Percentiles rank a stretch among this genome's conserved stretches.
These are phyloP conservation scores for Gnetum montanum DNA, from an alignment of 75 land plant genomes.

Conservation along the genomic window DNA sequence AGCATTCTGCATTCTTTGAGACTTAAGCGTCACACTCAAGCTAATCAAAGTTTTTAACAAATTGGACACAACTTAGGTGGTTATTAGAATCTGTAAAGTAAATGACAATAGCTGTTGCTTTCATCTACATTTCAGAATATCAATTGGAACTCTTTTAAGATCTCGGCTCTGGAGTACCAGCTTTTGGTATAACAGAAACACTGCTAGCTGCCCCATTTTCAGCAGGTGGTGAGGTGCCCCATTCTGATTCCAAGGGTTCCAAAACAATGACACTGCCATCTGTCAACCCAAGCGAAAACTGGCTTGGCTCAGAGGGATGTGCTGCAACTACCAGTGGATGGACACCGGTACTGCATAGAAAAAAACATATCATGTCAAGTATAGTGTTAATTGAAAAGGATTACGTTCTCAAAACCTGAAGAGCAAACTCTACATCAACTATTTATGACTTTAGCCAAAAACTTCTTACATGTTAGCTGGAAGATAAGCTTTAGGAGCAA, in stretches of 20 bases:
- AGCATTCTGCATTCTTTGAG: not conserved
- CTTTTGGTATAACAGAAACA: slow-evolving; percentile 4
- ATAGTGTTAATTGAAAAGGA: too few species aligned
- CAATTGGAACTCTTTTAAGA: slow-evolving; percentile 3
- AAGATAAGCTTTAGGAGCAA: slow-evolving; percentile 36
- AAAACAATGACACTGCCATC: slow-evolving; percentile 43
- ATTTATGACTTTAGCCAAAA: too few species aligned
- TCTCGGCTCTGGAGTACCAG: slow-evolving; percentile 6
- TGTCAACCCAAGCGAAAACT: slow-evolving; percentile 41
- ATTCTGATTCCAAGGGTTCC: slow-evolving; percentile 48
- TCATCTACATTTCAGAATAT: not conserved
- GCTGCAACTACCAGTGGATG: slow-evolving; percentile 46
- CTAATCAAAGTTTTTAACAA: not conserved
- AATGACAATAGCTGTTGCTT: not conserved
- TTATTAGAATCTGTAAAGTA: slow-evolving; percentile 1
- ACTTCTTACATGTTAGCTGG: slow-evolving; percentile 28
- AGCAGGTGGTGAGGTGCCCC: slow-evolving; percentile 25
- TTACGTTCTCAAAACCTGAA: too few species aligned
- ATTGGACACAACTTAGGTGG: too few species aligned
- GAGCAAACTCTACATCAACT: too few species aligned
- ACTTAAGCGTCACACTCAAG: not conserved
- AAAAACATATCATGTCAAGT: not conserved
- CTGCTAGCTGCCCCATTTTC: slow-evolving; percentile 18
- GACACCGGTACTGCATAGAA: slow-evolving; percentile 21
- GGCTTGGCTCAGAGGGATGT: slow-evolving; percentile 48